Conservation (phyloP, 148 eudicot species). For the Nyssa sinensis region DNA sequence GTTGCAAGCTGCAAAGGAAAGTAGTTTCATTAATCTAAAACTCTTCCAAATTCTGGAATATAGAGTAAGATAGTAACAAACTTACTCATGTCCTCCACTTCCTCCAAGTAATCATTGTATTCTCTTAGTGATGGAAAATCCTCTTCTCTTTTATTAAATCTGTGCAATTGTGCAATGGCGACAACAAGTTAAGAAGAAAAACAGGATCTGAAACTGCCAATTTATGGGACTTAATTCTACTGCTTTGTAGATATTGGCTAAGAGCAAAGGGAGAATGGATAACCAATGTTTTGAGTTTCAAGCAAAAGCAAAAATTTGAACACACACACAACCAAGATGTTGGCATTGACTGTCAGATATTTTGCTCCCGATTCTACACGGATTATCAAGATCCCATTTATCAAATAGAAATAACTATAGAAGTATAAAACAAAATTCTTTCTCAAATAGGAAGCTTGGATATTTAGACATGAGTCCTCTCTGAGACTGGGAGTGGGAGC, state of each 20-base stretch:
- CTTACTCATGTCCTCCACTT: slow-evolving; percentile 96
- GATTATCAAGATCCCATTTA: neutral
- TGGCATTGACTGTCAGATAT: neutral
- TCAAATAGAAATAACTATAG: neutral
- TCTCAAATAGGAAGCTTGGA: neutral
- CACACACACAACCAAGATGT: neutral
- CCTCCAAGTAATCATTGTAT: slow-evolving; percentile 94
- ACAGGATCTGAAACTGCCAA: neutral
- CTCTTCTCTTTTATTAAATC: slow-evolving; percentile 89
- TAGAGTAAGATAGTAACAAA: neutral
- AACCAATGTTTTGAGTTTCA: neutral
- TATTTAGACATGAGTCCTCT: neutral
- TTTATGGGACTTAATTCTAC: neutral
- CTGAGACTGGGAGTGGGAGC: no score
- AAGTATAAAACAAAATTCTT: neutral
- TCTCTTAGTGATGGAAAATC: slow-evolving; percentile 81
- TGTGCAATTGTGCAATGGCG: slow-evolving; percentile 22
- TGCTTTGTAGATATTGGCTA: neutral
- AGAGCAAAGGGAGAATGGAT: neutral
- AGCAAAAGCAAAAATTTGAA: neutral
- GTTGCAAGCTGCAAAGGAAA: slow-evolving; percentile 51
- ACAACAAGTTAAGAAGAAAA: slow-evolving; percentile 1
- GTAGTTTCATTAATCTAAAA: slow-evolving; percentile 12
- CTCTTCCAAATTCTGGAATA: neutral
- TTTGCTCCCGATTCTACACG: slow-evolving; percentile 2